These are phyloP conservation scores for Bipolaris gigantea DNA, from an alignment of 2,329 filamentous ascomycete genomes.

Conservation along the genomic window DNA sequence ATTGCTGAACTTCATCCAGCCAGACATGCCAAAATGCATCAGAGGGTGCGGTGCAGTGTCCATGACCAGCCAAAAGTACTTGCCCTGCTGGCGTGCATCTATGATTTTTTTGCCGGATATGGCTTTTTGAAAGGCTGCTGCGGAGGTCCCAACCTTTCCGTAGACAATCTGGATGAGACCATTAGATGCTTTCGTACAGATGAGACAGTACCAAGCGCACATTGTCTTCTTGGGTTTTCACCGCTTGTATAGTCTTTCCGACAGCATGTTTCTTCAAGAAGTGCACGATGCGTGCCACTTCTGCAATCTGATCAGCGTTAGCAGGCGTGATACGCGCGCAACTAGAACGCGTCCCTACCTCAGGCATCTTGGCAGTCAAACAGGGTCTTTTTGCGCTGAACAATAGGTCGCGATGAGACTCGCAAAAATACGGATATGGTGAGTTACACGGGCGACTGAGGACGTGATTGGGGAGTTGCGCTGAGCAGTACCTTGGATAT, in stretches of 20 bases:
- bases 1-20: conserved; percentile 81
- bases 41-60: conserved; percentile 78
- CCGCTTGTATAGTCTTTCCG: conserved; percentile 73
- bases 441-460: neutral
- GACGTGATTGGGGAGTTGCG: conserved; percentile 1
- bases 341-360: conserved; percentile 29
- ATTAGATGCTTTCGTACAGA: neutral
- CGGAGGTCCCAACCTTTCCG: conserved; percentile 84
- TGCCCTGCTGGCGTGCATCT: conserved; percentile 81
- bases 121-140: conserved; percentile 70
- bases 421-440: neutral
- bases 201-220: conserved; percentile 10
- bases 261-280: conserved; percentile 82
- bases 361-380: conserved; percentile 36
- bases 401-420: neutral
- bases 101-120: conserved; percentile 73
- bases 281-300: conserved; percentile 81
- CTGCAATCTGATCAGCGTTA: conserved; percentile 48
- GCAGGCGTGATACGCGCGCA: neutral
- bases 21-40: conserved; percentile 76
- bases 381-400: neutral
- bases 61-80: conserved; percentile 94
- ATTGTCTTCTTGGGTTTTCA: conserved; percentile 73
- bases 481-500: neutral
- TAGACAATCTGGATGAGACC: conserved; percentile 65